phyloP scores from a whole-genome alignment of 805 yeast genomes.

The Zygosaccharomyces siamensis region DNA sequence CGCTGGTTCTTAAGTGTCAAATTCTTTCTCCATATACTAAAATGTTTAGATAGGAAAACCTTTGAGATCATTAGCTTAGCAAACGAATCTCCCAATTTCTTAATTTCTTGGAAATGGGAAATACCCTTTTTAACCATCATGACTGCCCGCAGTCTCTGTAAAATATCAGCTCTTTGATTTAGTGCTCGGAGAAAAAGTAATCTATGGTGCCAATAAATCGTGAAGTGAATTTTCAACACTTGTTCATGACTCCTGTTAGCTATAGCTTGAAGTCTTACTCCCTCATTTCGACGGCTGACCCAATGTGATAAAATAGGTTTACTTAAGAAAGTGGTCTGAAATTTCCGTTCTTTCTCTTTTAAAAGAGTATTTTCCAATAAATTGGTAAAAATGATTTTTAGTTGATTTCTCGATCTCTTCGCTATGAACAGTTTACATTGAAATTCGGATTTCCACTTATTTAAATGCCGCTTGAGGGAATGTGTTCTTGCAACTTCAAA shows the following conservation, averaged over 20 bases:
- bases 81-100: conserved; percentile 5
- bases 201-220: conserved; percentile 5
- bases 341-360: background rate
- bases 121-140: conserved; percentile 11
- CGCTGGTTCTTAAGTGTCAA: background rate
- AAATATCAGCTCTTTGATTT: conserved; percentile 11
- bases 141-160: conserved; percentile 13
- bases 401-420: background rate
- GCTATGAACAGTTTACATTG: background rate
- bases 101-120: conserved; percentile 8
- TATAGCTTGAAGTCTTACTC: background rate
- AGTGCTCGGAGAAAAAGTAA: conserved; percentile 4
- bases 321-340: background rate
- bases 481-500: background rate
- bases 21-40: conserved; percentile 6
- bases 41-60: conserved; percentile 2
- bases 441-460: conserved; percentile 7
- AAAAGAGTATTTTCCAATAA: conserved; percentile 3
- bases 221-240: background rate
- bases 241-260: conserved; percentile 2
- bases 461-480: background rate
- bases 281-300: conserved; percentile 1
- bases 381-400: background rate
- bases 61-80: conserved; percentile 6
- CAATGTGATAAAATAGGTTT: conserved; percentile 3